phyloP scores from a whole-genome alignment of 257 asterid species.

The Fraxinus anomala region DNA sequence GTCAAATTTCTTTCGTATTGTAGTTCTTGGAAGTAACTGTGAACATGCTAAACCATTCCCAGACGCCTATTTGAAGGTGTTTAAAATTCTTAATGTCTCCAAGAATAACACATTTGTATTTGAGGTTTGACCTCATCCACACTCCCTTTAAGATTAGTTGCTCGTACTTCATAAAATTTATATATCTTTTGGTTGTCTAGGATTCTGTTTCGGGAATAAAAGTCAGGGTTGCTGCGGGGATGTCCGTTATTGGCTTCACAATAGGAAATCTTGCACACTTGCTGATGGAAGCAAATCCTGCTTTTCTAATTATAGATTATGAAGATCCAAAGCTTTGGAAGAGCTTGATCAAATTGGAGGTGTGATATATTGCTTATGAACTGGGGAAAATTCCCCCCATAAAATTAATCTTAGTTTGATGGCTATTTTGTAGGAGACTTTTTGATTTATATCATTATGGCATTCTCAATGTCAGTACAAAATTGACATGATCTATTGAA shows the following conservation, averaged over 20 bases:
- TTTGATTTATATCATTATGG: not conserved
- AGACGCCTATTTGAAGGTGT: constrained; percentile 88
- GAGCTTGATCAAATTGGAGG: too few relatives aligned
- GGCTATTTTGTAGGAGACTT: not conserved
- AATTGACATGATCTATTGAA: not conserved
- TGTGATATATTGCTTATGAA: too few relatives aligned
- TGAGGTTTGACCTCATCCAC: too few relatives aligned
- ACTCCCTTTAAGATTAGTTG: too few relatives aligned
- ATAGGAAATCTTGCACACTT: constrained; percentile 63
- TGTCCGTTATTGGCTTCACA: constrained; percentile 78
- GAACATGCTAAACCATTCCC: constrained; percentile 85
- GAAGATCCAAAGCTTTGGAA: too few relatives aligned
- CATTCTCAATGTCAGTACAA: not conserved
- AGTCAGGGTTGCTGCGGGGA: constrained; percentile 66
- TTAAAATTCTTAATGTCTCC: constrained; percentile 74
- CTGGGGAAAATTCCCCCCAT: too few relatives aligned
- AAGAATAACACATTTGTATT: constrained; percentile 59
- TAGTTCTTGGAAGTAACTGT: constrained; percentile 82
- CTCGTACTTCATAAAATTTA: too few relatives aligned
- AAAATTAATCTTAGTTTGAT: not conserved
- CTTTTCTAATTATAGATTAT: too few relatives aligned
- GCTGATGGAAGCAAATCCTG: too few relatives aligned
- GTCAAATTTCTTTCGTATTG: constrained; percentile 65
- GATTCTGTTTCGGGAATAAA: too few relatives aligned
- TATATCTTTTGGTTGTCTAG: too few relatives aligned